Base-by-base conservation (phyloP, 1,139 yeast species). In the Suhomyces bolitotheri region DNA sequence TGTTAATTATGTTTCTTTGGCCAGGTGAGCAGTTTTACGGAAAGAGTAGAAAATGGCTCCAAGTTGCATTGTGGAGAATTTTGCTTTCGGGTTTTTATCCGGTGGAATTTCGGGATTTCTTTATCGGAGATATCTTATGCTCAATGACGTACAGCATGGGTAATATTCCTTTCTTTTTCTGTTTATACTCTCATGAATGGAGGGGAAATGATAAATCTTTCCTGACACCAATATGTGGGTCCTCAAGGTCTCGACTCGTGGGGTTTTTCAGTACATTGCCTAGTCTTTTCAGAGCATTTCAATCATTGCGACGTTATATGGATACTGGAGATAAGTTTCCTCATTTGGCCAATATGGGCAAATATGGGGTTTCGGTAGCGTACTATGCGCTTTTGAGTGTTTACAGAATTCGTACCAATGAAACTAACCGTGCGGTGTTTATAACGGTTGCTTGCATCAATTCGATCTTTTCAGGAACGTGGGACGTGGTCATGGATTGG, bases 401-500 rank as follows among this genome's bases (percentile, higher is more conserved):
- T 20, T 90, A 88, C 56, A 76, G 98, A 48, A 84, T 87, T 34
- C 72, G 80, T 26, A 64, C 70, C 10, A 49, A 64, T 0, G 41
- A 53, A 1, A 50, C 56, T 10, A 66, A 76, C 45, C 68, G 82
- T 40, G 75, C 76, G 0, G 68, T 76, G 1, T 85, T 88, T 51
- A 85, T 92, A 19, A 60, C 79, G 1, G 76, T 89, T 64, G 97
- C 96, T 0, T 56, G 75, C 1, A 46, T 86, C 27, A 90, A 92
- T 56, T 80, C 97, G 0, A 39, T 82, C 1, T 78, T 76, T 52
- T 73, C 89, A 19, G 61, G 86, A 0, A 49, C 81, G 9, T 92
- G 98, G 98, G 98, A 92, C 61, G 63, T 94, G 8, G 67, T 88
- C 23, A 88, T 92, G 96, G 98, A 92, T 66, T 94, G 96, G 90